Base-by-base conservation (phyloP, 2,329 filamentous ascomycete genomes). In the Ophiostoma sp. region DNA sequence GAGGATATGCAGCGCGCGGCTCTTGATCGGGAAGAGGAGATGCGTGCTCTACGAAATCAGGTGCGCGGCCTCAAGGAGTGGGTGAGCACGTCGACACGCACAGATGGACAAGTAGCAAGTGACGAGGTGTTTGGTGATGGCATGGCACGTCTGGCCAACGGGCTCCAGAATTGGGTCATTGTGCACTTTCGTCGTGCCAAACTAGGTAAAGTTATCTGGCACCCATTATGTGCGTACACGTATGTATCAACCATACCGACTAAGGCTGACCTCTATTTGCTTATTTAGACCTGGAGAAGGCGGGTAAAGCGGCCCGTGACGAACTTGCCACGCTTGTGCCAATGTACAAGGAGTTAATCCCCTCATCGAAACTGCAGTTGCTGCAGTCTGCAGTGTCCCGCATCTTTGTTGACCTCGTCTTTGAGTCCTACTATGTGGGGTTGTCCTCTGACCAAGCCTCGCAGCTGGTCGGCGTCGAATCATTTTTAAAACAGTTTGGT, bases 91-190 rank as follows among this genome's bases (percentile, higher is more conserved):
- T 86, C 85, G 71, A 90, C 88, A 9, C 80, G 87, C 44, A 81
- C 83, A 65, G 85, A 87, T n/a, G 80, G 87, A 52, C 85, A 88
- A 75, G 86, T 88, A 75, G 81, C 80, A 67, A 87, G 86, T 70
- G 89, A 92, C 73, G 87, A 89, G 76, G 85, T 87, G 11, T 84
- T 92, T 74, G 84, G 81, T 2, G 85, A 89, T 66, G 81, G 82
- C 9, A 85, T 90, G 80, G 80, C 82, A 65, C 81, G 83, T 69
- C 76, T 92, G 64, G 85, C 85, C 27, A 89, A 91, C 73, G 85
- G 88, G 38, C 77, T 91, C 72, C 88, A 91, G 77, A 91, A 92
- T 73, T 92, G 89, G 89, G 85, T 89, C 3, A 87, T 92, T 73
- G 83, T 85, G 40, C 85, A 89, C 75, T 92, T 89, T 72, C 82